Percentiles rank a stretch among this genome's conserved stretches.
Evolutionary conservation across 345 rosid species (phyloP).

Genomic region (Sisymbrium irio): DNA sequence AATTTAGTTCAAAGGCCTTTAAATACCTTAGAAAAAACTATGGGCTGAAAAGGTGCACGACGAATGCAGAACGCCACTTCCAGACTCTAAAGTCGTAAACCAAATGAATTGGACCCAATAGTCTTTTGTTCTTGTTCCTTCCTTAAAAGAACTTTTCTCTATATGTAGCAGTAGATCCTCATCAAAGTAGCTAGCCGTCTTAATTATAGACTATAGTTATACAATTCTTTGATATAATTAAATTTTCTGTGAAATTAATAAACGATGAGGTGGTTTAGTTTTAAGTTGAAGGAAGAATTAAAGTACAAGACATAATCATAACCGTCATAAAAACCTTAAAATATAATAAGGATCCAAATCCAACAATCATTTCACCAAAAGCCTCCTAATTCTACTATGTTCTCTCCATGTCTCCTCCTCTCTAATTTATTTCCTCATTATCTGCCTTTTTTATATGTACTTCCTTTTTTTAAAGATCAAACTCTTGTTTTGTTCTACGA

Average conservation of each 20-base stretch:
- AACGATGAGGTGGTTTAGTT: constrained; percentile 16
- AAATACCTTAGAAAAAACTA: too few relatives aligned
- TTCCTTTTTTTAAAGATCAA: background rate
- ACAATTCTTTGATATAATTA: background rate
- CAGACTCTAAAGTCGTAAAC: background rate
- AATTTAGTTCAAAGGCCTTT: too few relatives aligned
- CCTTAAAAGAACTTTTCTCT: background rate
- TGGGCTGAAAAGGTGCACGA: background rate
- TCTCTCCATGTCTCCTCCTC: constrained; percentile 24
- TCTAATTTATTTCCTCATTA: background rate
- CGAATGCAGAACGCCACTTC: background rate
- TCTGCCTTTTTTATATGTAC: constrained; percentile 2
- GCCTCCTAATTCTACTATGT: constrained; percentile 7
- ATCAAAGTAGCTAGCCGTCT: background rate
- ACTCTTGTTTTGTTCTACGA: constrained; percentile 31
- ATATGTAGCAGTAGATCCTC: background rate
- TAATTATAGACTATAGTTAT: too few relatives aligned
- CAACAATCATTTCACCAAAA: constrained; percentile 26
- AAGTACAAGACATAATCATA: constrained; percentile 62
- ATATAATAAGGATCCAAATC: constrained; percentile 31
- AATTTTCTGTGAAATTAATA: background rate
- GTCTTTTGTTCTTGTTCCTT: background rate
- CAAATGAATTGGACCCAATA: background rate
- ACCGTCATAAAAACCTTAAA: constrained; percentile 43
- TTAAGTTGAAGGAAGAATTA: constrained; percentile 29